phyloP scores from a whole-genome alignment of 208 protist genomes.

The Leishmania arabica region DNA sequence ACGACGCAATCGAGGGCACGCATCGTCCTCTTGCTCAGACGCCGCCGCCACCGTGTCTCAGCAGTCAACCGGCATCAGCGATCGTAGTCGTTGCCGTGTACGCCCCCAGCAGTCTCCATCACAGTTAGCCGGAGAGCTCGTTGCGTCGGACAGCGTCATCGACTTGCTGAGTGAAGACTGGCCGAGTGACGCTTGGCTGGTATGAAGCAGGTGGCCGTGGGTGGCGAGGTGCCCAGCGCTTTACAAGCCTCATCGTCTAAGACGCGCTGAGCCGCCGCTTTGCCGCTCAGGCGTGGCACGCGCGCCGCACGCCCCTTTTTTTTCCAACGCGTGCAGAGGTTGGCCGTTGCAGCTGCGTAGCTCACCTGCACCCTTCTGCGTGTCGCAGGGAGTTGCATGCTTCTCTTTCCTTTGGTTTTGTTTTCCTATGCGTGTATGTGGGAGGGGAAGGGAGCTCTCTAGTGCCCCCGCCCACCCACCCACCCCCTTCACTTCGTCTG shows the following conservation, averaged over 20 bases:
- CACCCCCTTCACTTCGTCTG: neutral
- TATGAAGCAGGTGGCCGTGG: neutral
- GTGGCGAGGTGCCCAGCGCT: neutral
- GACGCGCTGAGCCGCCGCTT: neutral
- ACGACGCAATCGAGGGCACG: slow-evolving; percentile 3
- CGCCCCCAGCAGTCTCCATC: neutral
- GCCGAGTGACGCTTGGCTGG: neutral
- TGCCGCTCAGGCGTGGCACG: neutral
- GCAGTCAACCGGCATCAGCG: neutral
- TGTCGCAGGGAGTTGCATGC: neutral
- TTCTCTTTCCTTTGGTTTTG: neutral
- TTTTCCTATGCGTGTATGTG: neutral
- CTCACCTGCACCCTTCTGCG: neutral
- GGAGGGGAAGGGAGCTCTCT: neutral
- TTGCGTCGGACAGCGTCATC: neutral
- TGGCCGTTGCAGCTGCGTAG: neutral
- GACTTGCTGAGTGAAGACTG: slow-evolving; percentile 12
- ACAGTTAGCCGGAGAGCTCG: neutral
- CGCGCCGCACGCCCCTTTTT: neutral
- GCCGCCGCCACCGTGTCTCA: neutral
- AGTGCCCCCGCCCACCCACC: neutral
- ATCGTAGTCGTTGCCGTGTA: neutral
- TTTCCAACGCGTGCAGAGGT: neutral
- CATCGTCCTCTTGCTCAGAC: neutral
- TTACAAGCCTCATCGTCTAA: neutral